Evolutionary conservation across 2,329 filamentous ascomycete genomes (phyloP).

Genomic region (Colletotrichum phormii): DNA sequence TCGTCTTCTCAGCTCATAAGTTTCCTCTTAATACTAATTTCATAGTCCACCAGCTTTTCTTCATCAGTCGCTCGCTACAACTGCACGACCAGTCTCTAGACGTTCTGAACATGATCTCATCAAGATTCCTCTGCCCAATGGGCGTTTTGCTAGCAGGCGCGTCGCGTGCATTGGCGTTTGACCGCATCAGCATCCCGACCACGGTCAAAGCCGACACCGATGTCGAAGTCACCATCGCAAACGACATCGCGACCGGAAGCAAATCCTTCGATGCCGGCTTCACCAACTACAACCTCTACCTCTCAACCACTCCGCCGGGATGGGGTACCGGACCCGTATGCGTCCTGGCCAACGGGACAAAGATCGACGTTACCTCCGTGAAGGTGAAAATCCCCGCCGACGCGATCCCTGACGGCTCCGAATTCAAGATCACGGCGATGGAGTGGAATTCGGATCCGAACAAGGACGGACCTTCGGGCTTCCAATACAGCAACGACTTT

Average conservation of each 20-base stretch:
- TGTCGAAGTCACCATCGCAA: constrained; percentile 47
- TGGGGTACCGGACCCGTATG: constrained; percentile 45
- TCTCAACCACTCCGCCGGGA: constrained; percentile 45
- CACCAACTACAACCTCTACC: constrained; percentile 45
- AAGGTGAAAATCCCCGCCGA: constrained; percentile 45
- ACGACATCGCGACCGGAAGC: constrained; percentile 40
- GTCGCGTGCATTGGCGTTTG: neutral
- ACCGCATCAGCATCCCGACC: constrained; percentile 3
- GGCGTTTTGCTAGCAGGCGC: constrained; percentile 1
- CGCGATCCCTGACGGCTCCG: constrained; percentile 44
- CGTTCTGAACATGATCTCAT: neutral
- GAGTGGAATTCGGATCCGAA: constrained; percentile 26
- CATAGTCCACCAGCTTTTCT: neutral
- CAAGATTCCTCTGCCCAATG: neutral
- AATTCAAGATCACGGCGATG: constrained; percentile 44
- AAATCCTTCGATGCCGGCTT: constrained; percentile 40
- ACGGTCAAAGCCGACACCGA: constrained; percentile 33
- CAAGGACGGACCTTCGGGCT: constrained; percentile 29
- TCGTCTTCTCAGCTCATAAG: neutral
- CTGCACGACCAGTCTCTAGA: neutral
- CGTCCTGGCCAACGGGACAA: constrained; percentile 47
- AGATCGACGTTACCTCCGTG: constrained; percentile 41
- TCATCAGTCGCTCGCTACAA: neutral
- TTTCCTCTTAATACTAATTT: neutral
- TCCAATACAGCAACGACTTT: constrained; percentile 35